Base-by-base conservation (phyloP, 371 early-diverging fungal species). In the Apophysomyces trapeziformis region DNA sequence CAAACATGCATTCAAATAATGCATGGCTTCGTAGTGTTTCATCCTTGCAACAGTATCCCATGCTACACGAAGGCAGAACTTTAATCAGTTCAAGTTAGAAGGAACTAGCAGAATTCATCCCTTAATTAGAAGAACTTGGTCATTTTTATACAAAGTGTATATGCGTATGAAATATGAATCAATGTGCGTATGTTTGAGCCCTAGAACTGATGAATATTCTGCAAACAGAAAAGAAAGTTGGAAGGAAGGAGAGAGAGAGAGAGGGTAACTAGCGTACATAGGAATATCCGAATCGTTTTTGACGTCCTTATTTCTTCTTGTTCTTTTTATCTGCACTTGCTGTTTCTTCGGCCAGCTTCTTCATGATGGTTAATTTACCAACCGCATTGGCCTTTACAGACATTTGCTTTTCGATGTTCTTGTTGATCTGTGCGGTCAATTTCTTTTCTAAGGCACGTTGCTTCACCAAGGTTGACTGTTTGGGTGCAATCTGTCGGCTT, bases 331-430 rank as follows among this genome's bases (percentile, higher is more conserved):
- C 63, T 8, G 72, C 74, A 35, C 77, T 74, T 13, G 76, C 75
- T 32, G 75, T 68, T 38, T 76, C 80, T 21, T 84, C 86, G 13
- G 89, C 89, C 16, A 85, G 57, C 16, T 79, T 74, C 74, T 89
- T 89, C 87, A 89, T 88, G 60, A 89, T 87, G 14, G 87, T 89
- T 21, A 89, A 63, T 70, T 89, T 89, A 73, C 90, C 88, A 38
- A 85, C 82, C n/a, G 90, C 87, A 58, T 86, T 87, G 9, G 90
- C 90, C 57, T 85, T 79, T 21, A 87, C 80, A 5, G 90, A 84
- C 90, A 89, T 89, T 72, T 85, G 84, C 37, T 76, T 77, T 68
- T 89, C 90, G 60, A 89, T 88, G 60, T 83, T 86, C 62, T 78
- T 78, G 71, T 85, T 88, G 73, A 86, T 89, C 56, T 84, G 75